phyloP scores from a whole-genome alignment of 257 asterid species.

The Capsicum pubescens region DNA sequence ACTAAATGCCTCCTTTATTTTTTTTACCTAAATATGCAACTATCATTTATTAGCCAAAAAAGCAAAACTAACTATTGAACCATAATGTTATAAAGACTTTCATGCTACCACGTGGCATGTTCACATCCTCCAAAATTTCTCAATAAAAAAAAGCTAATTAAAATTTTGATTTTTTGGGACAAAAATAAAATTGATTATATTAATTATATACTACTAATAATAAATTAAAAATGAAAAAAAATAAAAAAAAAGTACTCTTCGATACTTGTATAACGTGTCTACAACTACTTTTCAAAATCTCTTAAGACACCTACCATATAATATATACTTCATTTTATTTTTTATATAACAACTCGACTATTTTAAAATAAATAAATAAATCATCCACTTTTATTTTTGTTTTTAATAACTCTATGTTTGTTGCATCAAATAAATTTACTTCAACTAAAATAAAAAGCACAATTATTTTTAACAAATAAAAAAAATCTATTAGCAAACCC shows the following conservation, averaged over 20 bases:
- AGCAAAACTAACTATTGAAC: neutral
- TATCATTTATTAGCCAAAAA: neutral
- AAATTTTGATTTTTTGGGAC: neutral
- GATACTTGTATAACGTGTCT: neutral
- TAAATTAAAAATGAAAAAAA: neutral
- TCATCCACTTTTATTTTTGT: neutral
- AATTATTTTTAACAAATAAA: neutral
- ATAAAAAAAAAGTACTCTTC: too few relatives aligned
- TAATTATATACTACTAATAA: neutral
- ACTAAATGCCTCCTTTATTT: neutral
- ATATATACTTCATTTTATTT: too few relatives aligned
- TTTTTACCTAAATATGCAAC: constrained; percentile 4
- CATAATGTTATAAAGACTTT: neutral
- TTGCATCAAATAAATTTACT: neutral
- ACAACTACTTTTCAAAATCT: neutral
- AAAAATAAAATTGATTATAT: neutral
- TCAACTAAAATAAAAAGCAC: neutral
- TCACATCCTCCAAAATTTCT: neutral
- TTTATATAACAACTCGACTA: neutral
- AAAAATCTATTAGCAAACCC: neutral
- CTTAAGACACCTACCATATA: neutral
- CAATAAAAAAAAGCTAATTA: neutral
- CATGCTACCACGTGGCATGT: neutral
- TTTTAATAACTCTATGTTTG: neutral
- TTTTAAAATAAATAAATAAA: neutral